Percentiles rank a stretch among this genome's conserved stretches.
phyloP scores from a whole-genome alignment of 139 green algal species.

The Chlamydomonas sp. region DNA sequence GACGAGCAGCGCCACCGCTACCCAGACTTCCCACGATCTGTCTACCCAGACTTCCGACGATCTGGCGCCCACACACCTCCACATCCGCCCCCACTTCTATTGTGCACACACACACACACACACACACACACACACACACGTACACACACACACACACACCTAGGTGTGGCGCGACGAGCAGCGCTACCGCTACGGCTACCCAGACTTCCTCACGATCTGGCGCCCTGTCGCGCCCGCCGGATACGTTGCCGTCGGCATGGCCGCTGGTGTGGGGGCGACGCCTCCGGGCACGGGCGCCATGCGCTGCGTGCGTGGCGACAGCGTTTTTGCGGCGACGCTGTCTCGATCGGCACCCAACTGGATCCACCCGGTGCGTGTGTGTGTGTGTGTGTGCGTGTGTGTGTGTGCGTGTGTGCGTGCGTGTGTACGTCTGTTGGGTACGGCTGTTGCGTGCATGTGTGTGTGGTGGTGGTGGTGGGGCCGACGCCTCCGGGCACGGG shows the following conservation, averaged over 20 bases:
- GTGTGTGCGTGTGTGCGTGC: too few species aligned
- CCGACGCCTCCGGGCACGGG: constrained; percentile 6
- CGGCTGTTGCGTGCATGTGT: constrained; percentile 73
- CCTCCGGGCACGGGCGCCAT: constrained; percentile 14
- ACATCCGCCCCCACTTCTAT: not conserved
- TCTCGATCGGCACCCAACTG: not conserved
- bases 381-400: too few species aligned
- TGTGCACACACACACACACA: too few species aligned
- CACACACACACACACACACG: too few species aligned
- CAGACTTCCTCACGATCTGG: constrained; percentile 60
- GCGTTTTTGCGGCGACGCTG: not conserved
- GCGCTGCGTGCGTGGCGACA: constrained; percentile 7
- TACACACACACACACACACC: too few species aligned
- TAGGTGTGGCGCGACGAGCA: constrained; percentile 65
- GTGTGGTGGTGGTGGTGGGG: constrained; percentile 43
- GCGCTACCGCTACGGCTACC: constrained; percentile 22
- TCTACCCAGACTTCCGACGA: too few species aligned
- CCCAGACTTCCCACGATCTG: not conserved
- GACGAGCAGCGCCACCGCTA: constrained; percentile 40
- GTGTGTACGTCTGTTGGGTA: constrained; percentile 59
- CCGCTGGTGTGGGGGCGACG: constrained; percentile 31
- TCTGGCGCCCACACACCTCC: too few species aligned
- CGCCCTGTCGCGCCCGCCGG: constrained; percentile 59
- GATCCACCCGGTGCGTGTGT: constrained; percentile 10
- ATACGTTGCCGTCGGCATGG: constrained; percentile 72